These are phyloP conservation scores for Baorangia bicolor DNA, from an alignment of 768 basidiomycete species.

Conservation along the genomic window DNA sequence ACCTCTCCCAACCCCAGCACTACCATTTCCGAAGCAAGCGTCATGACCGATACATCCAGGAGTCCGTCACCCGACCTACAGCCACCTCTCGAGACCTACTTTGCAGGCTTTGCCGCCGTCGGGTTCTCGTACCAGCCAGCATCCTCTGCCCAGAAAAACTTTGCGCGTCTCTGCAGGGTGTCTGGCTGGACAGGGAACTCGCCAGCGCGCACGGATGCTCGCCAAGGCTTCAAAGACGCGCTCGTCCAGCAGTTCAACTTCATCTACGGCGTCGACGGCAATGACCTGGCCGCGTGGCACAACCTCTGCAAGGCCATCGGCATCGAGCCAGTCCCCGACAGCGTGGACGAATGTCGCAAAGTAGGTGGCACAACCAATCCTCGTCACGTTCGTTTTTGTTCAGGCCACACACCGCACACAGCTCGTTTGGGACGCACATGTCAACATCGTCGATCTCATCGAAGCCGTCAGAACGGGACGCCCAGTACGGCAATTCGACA, in stretches of 20 bases:
- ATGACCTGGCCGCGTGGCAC: constrained; percentile 19
- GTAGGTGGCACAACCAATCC: background rate
- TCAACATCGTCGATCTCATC: constrained; percentile 36
- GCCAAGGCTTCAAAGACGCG: constrained; percentile 16
- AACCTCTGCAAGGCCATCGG: constrained; percentile 18
- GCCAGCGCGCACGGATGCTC: background rate
- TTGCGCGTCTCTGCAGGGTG: constrained; percentile 9
- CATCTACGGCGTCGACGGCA: constrained; percentile 17
- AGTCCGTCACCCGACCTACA: background rate
- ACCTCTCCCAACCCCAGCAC: too few relatives aligned
- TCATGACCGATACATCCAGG: background rate
- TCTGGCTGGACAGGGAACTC: constrained; percentile 4
- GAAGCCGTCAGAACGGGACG: constrained; percentile 11
- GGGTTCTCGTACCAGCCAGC: constrained; percentile 13
- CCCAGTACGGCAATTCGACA: constrained; percentile 20
- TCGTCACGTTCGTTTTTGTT: background rate
- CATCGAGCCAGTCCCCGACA: constrained; percentile 16
- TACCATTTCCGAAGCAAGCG: too few relatives aligned
- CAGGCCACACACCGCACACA: background rate
- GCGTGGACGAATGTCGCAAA: constrained; percentile 14
- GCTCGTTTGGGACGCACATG: constrained; percentile 24
- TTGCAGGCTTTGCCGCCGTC: constrained; percentile 7
- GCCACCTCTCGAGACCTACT: constrained; percentile 15
- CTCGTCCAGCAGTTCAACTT: constrained; percentile 28
- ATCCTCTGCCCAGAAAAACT: constrained; percentile 13